Conservation (phyloP, 1,284 basidiomycete species). For the Ustilago crameri region DNA sequence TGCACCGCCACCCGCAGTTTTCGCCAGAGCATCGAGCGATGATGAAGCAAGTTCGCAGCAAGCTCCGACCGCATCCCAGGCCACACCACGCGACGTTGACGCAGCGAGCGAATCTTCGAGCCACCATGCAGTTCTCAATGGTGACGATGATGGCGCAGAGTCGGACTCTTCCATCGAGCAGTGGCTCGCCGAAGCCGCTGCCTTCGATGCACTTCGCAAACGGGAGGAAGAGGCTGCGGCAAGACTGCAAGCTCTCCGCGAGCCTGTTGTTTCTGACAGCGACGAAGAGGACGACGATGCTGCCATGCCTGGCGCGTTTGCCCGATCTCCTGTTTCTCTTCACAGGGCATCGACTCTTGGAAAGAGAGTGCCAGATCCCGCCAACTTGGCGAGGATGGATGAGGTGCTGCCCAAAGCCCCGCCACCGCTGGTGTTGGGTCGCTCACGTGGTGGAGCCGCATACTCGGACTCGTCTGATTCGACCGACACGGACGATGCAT, state of each 20-base stretch:
- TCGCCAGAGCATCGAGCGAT: slow-evolving; percentile 12
- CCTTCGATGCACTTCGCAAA: slow-evolving; percentile 47
- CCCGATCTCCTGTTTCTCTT: background rate
- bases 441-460: slow-evolving; percentile 51
- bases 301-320: slow-evolving; percentile 36
- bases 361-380: slow-evolving; percentile 30
- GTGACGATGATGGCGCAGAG: slow-evolving; percentile 34
- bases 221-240: slow-evolving; percentile 45
- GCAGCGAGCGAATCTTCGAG: slow-evolving; percentile 6
- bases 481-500: slow-evolving; percentile 39
- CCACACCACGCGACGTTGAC: background rate
- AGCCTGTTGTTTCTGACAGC: slow-evolving; percentile 19
- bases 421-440: slow-evolving; percentile 46
- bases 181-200: slow-evolving; percentile 46
- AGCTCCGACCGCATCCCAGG: background rate
- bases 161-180: slow-evolving; percentile 52
- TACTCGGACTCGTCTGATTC: slow-evolving; percentile 51
- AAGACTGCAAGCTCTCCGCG: slow-evolving; percentile 23
- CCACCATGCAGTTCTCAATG: slow-evolving; percentile 2
- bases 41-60: slow-evolving; percentile 12
- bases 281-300: slow-evolving; percentile 23
- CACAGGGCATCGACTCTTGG: slow-evolving; percentile 2
- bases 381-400: slow-evolving; percentile 34
- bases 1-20: slow-evolving; percentile 24
- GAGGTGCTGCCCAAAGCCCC: slow-evolving; percentile 43